These are phyloP conservation scores for Stellera chamaejasme DNA, from an alignment of 345 rosid species.

Conservation along the genomic window DNA sequence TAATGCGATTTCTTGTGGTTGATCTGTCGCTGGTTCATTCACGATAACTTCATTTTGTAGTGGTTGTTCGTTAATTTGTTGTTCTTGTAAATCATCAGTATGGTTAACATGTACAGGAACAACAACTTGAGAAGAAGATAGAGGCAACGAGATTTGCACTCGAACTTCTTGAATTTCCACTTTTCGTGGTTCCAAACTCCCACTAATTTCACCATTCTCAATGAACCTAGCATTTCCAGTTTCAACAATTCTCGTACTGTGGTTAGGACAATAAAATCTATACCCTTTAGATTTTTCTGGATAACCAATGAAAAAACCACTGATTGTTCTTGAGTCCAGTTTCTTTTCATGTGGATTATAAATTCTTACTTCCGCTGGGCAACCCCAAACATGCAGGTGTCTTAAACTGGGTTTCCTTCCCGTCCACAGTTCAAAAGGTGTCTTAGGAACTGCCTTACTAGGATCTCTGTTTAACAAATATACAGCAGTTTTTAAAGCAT, in stretches of 20 bases:
- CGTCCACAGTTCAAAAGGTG: not conserved
- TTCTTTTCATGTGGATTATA: constrained; percentile 7
- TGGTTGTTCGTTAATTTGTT: not conserved
- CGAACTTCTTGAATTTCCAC: constrained; percentile 7
- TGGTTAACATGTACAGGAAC: not conserved
- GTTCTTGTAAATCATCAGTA: not conserved
- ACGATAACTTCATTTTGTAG: not conserved
- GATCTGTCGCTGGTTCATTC: not conserved
- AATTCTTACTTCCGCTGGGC: not conserved
- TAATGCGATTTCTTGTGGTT: not conserved
- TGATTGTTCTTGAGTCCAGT: not conserved
- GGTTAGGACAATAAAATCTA: constrained; percentile 3
- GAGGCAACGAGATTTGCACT: not conserved
- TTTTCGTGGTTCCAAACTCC: not conserved
- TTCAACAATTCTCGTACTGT: constrained; percentile 7
- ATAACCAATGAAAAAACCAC: too few species aligned
- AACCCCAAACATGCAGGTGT: constrained; percentile 11
- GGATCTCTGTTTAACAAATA: constrained; percentile 9
- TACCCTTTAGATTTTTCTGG: too few species aligned
- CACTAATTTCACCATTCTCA: constrained; percentile 4
- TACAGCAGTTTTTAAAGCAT: not conserved
- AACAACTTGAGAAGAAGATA: not conserved
- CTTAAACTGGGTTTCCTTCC: constrained; percentile 2
- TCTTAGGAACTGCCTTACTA: constrained; percentile 8
- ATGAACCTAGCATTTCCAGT: constrained; percentile 1